These are phyloP conservation scores for Collybia nuda DNA, from an alignment of 768 basidiomycete species.

Conservation along the genomic window DNA sequence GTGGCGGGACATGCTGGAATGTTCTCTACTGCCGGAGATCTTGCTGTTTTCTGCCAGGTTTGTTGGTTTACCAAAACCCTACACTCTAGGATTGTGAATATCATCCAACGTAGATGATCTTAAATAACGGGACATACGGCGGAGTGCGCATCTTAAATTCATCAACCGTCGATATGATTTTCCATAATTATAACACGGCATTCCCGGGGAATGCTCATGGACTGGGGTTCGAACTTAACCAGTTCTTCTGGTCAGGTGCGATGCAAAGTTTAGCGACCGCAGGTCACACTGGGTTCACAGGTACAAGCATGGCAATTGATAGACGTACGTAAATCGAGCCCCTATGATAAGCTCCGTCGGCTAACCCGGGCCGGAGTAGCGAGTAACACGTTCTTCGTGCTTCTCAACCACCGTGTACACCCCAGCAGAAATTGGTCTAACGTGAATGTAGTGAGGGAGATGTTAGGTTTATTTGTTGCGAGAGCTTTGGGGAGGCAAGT, in stretches of 20 bases:
- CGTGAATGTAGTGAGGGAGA: conserved; percentile 23
- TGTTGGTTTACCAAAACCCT: not conserved
- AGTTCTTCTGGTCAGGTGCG: conserved; percentile 25
- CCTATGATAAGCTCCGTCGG: not conserved
- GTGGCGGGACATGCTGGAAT: conserved; percentile 27
- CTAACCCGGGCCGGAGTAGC: conserved; percentile 10
- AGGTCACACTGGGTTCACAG: conserved; percentile 27
- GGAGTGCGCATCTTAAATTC: conserved; percentile 19
- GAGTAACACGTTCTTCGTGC: conserved; percentile 28
- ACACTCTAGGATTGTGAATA: not conserved
- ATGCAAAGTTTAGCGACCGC: conserved; percentile 25
- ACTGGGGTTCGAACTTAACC: conserved; percentile 25
- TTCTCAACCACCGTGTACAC: conserved; percentile 25
- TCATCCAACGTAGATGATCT: conserved; percentile 20
- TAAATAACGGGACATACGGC: conserved; percentile 27
- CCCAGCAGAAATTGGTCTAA: conserved; percentile 25
- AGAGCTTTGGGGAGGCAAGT: conserved; percentile 17
- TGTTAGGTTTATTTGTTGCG: conserved; percentile 18
- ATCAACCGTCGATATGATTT: conserved; percentile 25
- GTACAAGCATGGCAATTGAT: conserved; percentile 26
- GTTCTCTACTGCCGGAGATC: conserved; percentile 23
- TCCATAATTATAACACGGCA: conserved; percentile 22
- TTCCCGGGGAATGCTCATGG: conserved; percentile 27
- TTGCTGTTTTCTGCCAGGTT: conserved; percentile 27
- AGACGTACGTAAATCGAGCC: conserved; percentile 15